These are phyloP conservation scores for Russula brevipes DNA, from an alignment of 768 basidiomycete species.

Conservation along the genomic window DNA sequence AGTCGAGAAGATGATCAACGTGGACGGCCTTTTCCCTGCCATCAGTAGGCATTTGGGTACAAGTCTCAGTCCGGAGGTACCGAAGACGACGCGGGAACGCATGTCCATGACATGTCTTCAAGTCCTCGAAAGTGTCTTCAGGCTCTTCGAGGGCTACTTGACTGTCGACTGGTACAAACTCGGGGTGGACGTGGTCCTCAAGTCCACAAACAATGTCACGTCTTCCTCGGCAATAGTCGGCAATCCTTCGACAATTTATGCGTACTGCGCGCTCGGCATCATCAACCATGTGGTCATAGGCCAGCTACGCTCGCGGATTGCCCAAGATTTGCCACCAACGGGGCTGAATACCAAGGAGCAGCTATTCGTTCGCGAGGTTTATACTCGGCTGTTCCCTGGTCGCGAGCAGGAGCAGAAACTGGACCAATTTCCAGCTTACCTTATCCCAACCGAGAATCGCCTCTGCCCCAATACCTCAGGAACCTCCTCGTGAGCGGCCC, in stretches of 20 bases:
- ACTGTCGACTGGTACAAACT: slow-evolving; percentile 2
- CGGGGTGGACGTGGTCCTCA: not conserved
- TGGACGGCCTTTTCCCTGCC: slow-evolving; percentile 2
- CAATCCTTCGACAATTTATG: not conserved
- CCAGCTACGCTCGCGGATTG: not conserved
- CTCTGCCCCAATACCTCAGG: not conserved
- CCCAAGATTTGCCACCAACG: not conserved
- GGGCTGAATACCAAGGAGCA: not conserved
- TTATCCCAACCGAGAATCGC: not conserved
- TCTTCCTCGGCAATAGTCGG: not conserved
- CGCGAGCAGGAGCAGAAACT: not conserved
- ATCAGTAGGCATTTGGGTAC: not conserved
- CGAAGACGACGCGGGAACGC: not conserved
- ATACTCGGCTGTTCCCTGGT: not conserved
- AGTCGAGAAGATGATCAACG: not conserved
- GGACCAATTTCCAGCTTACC: not conserved
- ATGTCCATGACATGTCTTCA: not conserved
- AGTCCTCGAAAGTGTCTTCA: not conserved
- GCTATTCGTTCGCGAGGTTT: not conserved
- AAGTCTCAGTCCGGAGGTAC: not conserved
- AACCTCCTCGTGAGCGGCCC: not conserved
- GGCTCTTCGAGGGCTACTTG: not conserved
- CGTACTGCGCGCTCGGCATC: not conserved
- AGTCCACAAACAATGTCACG: not conserved
- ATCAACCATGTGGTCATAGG: not conserved